Percentiles rank a stretch among this genome's conserved stretches.
These are phyloP conservation scores for Curvularia spicifera DNA, from an alignment of 2,329 filamentous ascomycete genomes.

Conservation along the genomic window DNA sequence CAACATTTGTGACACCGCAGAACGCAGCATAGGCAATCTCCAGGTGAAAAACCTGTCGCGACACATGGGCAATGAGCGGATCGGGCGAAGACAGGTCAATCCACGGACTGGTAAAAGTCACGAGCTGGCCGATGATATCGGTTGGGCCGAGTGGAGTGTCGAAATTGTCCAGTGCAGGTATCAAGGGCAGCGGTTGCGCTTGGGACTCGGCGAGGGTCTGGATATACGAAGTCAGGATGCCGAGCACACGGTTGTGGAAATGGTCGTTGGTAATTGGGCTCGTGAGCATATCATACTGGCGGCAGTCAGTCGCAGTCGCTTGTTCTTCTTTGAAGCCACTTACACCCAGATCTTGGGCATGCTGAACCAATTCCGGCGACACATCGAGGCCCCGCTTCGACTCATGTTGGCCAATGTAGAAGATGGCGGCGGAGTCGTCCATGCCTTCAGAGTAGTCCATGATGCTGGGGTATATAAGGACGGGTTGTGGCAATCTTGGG, in stretches of 20 bases:
- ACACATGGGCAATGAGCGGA: conserved; percentile 82
- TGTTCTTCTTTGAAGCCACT: conserved; percentile 39
- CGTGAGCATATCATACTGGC: conserved; percentile 80
- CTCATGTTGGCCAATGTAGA: conserved; percentile 79
- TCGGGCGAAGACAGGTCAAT: conserved; percentile 86
- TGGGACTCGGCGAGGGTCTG: conserved; percentile 53
- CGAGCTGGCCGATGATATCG: conserved; percentile 72
- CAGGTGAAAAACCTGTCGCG: conserved; percentile 85
- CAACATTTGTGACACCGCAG: conserved; percentile 83
- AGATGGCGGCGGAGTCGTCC: conserved; percentile 56
- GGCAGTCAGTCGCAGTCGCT: conserved; percentile 4
- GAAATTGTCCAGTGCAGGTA: conserved; percentile 73
- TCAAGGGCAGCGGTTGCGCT: conserved; percentile 53
- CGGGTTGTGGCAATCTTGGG: neutral
- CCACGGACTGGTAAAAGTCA: conserved; percentile 87
- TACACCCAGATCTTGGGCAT: conserved; percentile 73
- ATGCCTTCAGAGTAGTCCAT: conserved; percentile 44
- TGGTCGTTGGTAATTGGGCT: conserved; percentile 76
- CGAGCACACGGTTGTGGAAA: conserved; percentile 73
- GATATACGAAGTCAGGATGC: conserved; percentile 65
- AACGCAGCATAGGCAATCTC: conserved; percentile 96
- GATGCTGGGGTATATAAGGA: neutral
- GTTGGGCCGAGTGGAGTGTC: conserved; percentile 78
- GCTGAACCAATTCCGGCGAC: conserved; percentile 67
- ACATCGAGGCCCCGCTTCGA: conserved; percentile 66